Evolutionary conservation across 352 stramenopile genomes (phyloP), one percentile per base, ranked within the genome.

Genomic region (Phytopythium boreale): DNA sequence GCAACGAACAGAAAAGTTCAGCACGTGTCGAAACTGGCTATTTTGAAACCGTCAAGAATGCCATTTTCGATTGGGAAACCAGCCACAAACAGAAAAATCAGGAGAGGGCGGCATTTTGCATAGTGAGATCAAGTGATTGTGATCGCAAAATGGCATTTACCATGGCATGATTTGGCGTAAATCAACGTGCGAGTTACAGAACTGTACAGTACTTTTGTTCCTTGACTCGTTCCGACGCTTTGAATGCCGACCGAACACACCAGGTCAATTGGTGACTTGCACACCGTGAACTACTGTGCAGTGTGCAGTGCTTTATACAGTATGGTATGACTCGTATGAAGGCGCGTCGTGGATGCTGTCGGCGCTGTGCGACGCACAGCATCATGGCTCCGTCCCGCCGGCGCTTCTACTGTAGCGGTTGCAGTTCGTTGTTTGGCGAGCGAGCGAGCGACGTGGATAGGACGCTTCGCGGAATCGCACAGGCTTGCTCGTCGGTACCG

Each of bases 1-100:
- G 51, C 53, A 20, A 51, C 56, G 37, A 61, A 47, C 37, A 61
- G 53, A 61, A 61, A 50, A 50, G 37, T 60, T 60, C 55, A 60
- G 55, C 36, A 24, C 55, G 22, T 9, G 22, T 24, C 10, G 10
- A 44, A 36, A 39, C 22, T 29, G 36, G 36, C 39, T 50, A 50
- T 47, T 47, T 34, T 34, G 37, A 1, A 44, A 29, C 24, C 43
- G 43, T 50, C 43, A 1, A 15, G 34, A 14, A 2, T 57, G 27
- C 11, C 39, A 56, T 10, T 56, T 10, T 4, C 20, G 50, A 31
- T 53, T 50, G 17, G 19, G 44, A 15, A 22, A 5, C 22, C 22
- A 7, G 17, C 41, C 17, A n/a, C 43, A 50, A 50, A 39, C 50
- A 36, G 50, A 3, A 39, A 57, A 57, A 57, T 24, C 50, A 52